phyloP scores from a whole-genome alignment of 1,284 basidiomycete species.

The Cutaneotrichosporon sp. region DNA sequence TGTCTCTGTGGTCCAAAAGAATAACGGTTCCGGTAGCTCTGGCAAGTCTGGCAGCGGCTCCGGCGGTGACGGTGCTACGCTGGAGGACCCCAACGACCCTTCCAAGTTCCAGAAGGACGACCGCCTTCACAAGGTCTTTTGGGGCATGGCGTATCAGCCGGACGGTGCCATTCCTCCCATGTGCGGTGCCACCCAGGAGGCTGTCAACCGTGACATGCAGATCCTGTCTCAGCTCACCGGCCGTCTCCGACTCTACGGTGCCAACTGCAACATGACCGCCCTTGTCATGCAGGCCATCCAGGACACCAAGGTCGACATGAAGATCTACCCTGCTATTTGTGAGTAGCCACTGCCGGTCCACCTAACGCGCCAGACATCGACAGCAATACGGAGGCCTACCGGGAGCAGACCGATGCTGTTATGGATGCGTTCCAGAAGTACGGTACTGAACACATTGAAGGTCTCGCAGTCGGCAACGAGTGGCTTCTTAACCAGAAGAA shows the following conservation, averaged over 20 bases:
- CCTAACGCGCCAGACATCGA: constrained; percentile 48
- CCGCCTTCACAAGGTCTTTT: constrained; percentile 61
- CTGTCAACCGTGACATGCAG: constrained; percentile 50
- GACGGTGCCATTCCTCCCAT: constrained; percentile 21
- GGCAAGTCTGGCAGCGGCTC: constrained; percentile 6
- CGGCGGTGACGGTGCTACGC: constrained; percentile 35
- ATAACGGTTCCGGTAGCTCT: constrained; percentile 1
- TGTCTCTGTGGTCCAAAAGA: constrained; percentile 28
- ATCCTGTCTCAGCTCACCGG: constrained; percentile 47
- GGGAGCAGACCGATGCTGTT: constrained; percentile 65
- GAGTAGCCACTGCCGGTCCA: constrained; percentile 12
- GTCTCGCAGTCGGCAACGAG: constrained; percentile 59
- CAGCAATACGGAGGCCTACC: constrained; percentile 64
- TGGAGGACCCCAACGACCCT: constrained; percentile 58
- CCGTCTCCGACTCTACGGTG: constrained; percentile 44
- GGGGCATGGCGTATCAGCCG: constrained; percentile 69
- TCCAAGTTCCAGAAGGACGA: constrained; percentile 61
- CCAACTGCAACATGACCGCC: constrained; percentile 54
- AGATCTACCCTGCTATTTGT: constrained; percentile 78
- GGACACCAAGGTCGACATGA: constrained; percentile 81
- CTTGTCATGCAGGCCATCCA: constrained; percentile 70
- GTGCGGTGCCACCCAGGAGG: constrained; percentile 2
- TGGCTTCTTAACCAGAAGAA: constrained; percentile 59
- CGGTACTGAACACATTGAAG: constrained; percentile 70
- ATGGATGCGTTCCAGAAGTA: constrained; percentile 62